These are phyloP conservation scores for Endocarpon pusillum DNA, from an alignment of 495 filamentous ascomycete genomes.

Conservation along the genomic window DNA sequence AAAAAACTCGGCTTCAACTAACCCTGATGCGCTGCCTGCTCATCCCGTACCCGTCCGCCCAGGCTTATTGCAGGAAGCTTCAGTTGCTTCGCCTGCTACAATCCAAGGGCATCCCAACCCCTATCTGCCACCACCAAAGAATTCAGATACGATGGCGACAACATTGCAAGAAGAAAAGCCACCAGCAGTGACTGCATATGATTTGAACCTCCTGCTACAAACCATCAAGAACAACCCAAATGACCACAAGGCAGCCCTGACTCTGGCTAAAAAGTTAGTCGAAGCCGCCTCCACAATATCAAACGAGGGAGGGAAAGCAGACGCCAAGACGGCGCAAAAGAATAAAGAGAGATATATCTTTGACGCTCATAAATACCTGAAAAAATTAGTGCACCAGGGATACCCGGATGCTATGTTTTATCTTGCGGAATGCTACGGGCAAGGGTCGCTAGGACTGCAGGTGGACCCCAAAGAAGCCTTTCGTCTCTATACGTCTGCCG, in stretches of 20 bases:
- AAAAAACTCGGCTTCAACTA: conserved; percentile 19
- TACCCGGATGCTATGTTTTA: conserved; percentile 86
- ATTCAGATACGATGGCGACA: conserved; percentile 17
- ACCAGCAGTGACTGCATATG: conserved; percentile 52
- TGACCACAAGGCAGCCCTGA: conserved; percentile 52
- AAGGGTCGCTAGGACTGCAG: conserved; percentile 51
- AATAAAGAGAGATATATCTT: conserved; percentile 67
- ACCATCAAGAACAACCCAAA: conserved; percentile 48
- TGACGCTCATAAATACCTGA: conserved; percentile 79
- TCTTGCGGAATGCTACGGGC: conserved; percentile 75
- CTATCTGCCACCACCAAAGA: conserved; percentile 17
- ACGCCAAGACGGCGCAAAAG: conserved; percentile 55
- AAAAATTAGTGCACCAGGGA: conserved; percentile 54
- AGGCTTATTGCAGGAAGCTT: conserved; percentile 45
- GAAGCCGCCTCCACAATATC: conserved; percentile 69
- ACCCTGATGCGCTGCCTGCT: conserved; percentile 47
- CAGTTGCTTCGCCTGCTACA: conserved; percentile 16
- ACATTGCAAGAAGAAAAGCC: conserved; percentile 12
- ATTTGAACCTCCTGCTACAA: conserved; percentile 57
- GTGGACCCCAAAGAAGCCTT: conserved; percentile 81
- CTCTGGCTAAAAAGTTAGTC: conserved; percentile 67
- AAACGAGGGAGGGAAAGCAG: conserved; percentile 46
- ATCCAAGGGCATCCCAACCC: conserved; percentile 17
- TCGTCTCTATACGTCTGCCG: conserved; percentile 79
- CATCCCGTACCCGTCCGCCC: conserved; percentile 72